Base-by-base conservation (phyloP, 2,329 filamentous ascomycete species). In the Aureobasidium musti region DNA sequence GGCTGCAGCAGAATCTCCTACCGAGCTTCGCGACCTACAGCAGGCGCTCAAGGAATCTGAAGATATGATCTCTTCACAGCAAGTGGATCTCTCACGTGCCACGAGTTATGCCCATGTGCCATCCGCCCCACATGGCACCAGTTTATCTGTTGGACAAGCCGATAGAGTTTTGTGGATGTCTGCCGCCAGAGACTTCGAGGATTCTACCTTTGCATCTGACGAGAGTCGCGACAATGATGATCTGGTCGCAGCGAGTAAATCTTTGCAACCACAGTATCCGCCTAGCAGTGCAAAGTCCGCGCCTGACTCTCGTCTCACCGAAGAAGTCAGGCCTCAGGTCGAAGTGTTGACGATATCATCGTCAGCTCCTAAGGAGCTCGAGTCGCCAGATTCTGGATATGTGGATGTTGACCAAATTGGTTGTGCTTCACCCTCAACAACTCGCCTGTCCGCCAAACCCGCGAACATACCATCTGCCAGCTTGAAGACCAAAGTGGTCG, bases 1-100 rank as follows among this genome's bases (percentile, higher is more conserved):
- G 28, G 89, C 88, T 17, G 80, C 84, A 65, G 90, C 92, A 66
- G 86, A 92, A 41, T 91, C 89, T 0, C 89, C 90, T 0, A 84
- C 84, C 0, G 83, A 88, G 28, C 76, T 91, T 19, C 82, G 83
- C 35, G 84, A 90, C 53, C 76, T 91, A 23, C 86, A 90, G 63
- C 74, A 81, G 63, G 88, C 87, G 1, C 83, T 90, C 69, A 82
- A 82, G 68, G 81, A 80, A 43, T 91, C 88, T 0, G 88, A 79
- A 54, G 67, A 75, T 1, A 43, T 69, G 30, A 79, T 23, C 75
- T 82, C 37, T 41, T 64, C 66, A 4, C 66, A 64, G 37, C 30
- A 49, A n/a, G 6, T 52, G 17, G 66, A 64, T 52, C 75, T 79
- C 1, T 81, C 82, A 54, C 74, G 61, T 64, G 52, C 67, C 17